These are phyloP conservation scores for Cucurbita moschata DNA, from an alignment of 306 rosid species.

Conservation along the genomic window DNA sequence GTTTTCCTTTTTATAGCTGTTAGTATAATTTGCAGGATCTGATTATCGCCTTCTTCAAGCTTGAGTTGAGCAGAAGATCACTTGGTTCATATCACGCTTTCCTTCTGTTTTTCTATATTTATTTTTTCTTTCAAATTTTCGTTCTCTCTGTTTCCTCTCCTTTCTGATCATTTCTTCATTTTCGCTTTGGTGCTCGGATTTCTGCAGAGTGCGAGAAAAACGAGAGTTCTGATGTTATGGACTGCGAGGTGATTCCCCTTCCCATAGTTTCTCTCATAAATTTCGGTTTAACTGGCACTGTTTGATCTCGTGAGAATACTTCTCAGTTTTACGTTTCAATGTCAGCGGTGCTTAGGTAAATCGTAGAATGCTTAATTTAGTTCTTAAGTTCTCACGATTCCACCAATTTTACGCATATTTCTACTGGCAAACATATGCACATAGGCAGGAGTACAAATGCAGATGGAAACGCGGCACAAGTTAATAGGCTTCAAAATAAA, in stretches of 20 bases:
- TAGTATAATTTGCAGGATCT: slow-evolving; percentile 29
- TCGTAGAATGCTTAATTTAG: not conserved
- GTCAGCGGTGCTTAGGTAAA: not conserved
- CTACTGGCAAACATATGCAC: not conserved
- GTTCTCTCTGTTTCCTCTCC: not conserved
- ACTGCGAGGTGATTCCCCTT: slow-evolving; percentile 29
- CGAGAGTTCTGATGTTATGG: slow-evolving; percentile 30
- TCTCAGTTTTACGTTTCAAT: not conserved
- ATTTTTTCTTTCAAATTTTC: not conserved
- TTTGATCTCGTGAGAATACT: not conserved
- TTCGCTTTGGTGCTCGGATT: not conserved
- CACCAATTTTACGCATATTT: not conserved
- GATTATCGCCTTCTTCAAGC: slow-evolving; percentile 64
- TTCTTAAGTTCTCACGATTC: not conserved
- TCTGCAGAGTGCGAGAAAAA: slow-evolving; percentile 45
- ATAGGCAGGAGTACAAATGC: not conserved
- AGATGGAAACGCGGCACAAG: not conserved
- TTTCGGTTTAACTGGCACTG: not conserved
- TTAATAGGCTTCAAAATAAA: too few species aligned
- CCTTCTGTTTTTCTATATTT: not conserved
- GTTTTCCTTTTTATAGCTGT: not conserved
- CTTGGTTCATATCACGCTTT: slow-evolving; percentile 24
- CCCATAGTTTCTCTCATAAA: not conserved
- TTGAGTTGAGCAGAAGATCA: slow-evolving; percentile 49
- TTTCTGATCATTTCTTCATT: not conserved